Evolutionary conservation across 2,329 filamentous ascomycete genomes (phyloP).

Genomic region (Dactylellina sp.): DNA sequence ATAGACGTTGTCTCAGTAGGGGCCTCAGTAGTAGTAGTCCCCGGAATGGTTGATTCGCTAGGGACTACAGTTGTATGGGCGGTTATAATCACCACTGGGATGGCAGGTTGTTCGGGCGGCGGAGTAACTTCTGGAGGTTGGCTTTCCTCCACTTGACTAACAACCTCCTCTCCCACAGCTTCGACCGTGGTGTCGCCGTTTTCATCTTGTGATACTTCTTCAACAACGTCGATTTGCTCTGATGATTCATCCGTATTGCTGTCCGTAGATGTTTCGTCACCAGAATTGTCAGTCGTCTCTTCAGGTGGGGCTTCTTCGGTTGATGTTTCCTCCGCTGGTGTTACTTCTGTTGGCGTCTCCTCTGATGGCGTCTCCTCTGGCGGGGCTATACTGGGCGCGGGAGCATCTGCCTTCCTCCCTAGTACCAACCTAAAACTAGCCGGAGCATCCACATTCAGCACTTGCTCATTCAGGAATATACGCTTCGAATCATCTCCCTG

Average conservation of each 20-base stretch:
- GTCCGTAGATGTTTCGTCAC: too few relatives aligned
- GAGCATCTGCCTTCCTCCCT: constrained; percentile 15
- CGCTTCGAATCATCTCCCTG: constrained; percentile 7
- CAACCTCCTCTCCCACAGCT: not conserved
- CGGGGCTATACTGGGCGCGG: not conserved
- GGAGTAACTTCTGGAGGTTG: constrained; percentile 9
- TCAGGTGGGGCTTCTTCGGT: not conserved
- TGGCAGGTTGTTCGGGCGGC: not conserved
- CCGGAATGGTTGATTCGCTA: constrained; percentile 4
- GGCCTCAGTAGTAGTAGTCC: constrained; percentile 8
- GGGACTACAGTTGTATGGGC: constrained; percentile 1
- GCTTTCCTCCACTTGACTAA: constrained; percentile 3
- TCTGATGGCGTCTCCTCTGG: not conserved
- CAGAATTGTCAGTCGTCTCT: too few relatives aligned
- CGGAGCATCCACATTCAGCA: constrained; percentile 26
- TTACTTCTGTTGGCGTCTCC: not conserved
- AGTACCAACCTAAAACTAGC: constrained; percentile 46
- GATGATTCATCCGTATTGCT: not conserved
- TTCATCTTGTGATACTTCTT: constrained; percentile 2
- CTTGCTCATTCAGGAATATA: constrained; percentile 34
- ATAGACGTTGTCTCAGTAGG: constrained; percentile 3
- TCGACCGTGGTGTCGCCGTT: constrained; percentile 10
- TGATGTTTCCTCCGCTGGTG: not conserved
- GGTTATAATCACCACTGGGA: not conserved
- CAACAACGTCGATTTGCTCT: not conserved